Conservation (phyloP, 2,329 filamentous ascomycete genomes). For the Ophiostoma himal-ulmi region DNA sequence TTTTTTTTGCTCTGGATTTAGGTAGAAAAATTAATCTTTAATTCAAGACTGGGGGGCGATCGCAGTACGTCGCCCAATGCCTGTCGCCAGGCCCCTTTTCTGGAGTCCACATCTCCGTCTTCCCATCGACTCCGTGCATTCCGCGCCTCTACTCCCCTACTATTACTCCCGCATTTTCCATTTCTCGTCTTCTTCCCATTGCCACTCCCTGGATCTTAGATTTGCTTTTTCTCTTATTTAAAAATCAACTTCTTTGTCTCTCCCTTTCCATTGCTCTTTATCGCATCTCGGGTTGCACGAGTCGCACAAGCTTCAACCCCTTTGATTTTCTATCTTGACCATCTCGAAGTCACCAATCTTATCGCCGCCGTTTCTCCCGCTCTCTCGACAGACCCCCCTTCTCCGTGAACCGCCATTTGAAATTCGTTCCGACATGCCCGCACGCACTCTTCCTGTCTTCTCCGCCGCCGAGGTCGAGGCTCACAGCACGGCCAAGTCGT, state of each 20-base stretch:
- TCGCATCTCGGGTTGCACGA: neutral
- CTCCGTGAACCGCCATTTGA: neutral
- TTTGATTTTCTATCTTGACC: neutral
- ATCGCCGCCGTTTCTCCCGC: neutral
- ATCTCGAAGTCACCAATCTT: neutral
- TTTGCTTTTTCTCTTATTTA: neutral
- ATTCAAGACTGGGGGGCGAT: conserved; percentile 5
- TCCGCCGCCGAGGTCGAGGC: conserved; percentile 71
- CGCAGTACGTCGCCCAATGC: conserved; percentile 9
- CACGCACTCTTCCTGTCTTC: conserved; percentile 69
- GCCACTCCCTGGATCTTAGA: neutral
- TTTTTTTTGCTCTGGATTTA: neutral
- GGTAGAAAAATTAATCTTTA: conserved; percentile 2
- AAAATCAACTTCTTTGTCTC: neutral
- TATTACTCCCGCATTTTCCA: conserved; percentile 1
- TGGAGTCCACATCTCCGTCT: neutral
- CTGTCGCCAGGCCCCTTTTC: conserved; percentile 12
- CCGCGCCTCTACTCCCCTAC: neutral
- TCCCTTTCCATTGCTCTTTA: neutral
- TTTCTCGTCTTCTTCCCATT: neutral
- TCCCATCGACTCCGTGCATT: conserved; percentile 9
- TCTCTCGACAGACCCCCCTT: neutral
- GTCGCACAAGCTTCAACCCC: neutral
- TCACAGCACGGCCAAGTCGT: conserved; percentile 75
- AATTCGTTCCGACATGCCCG: neutral